Conservation (phyloP, 148 eudicot genomes). For the Salicornia ramosissima region DNA sequence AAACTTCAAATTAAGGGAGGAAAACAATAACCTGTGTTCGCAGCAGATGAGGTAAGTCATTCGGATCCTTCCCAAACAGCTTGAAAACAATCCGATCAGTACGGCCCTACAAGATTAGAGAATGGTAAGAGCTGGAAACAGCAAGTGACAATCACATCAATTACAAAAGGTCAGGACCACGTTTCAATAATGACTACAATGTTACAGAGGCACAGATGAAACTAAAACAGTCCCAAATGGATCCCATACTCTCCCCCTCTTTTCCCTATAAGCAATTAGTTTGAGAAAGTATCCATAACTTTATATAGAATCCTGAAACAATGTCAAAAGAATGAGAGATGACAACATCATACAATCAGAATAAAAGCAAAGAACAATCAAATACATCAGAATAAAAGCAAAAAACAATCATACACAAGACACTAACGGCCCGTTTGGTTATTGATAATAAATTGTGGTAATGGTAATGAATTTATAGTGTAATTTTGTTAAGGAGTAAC, state of each 20-base stretch:
- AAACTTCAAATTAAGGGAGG: slow-evolving; percentile 1
- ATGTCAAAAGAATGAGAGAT: not conserved
- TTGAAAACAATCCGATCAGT: slow-evolving; percentile 90
- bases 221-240: not conserved
- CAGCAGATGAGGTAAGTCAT: slow-evolving; percentile 61
- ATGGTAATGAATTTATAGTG: too few relatives aligned
- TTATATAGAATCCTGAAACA: not conserved
- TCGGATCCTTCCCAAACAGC: slow-evolving; percentile 91
- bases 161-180: not conserved
- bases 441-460: too few relatives aligned
- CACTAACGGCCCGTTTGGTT: too few relatives aligned
- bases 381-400: too few relatives aligned
- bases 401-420: too few relatives aligned
- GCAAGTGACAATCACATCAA: not conserved
- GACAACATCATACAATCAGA: not conserved
- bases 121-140: slow-evolving; percentile 1
- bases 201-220: not conserved
- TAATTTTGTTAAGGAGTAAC: too few relatives aligned
- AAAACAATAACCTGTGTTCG: slow-evolving; percentile 58
- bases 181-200: not conserved
- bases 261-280: too few relatives aligned
- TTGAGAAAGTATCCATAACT: not conserved
- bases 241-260: not conserved
- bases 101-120: slow-evolving; percentile 46
- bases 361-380: not conserved